A percentile compares a stretch with the other conserved stretches of the same genome.
Conservation (phyloP, 352 stramenopile genomes). For the Halophytophthora batemanensis region DNA sequence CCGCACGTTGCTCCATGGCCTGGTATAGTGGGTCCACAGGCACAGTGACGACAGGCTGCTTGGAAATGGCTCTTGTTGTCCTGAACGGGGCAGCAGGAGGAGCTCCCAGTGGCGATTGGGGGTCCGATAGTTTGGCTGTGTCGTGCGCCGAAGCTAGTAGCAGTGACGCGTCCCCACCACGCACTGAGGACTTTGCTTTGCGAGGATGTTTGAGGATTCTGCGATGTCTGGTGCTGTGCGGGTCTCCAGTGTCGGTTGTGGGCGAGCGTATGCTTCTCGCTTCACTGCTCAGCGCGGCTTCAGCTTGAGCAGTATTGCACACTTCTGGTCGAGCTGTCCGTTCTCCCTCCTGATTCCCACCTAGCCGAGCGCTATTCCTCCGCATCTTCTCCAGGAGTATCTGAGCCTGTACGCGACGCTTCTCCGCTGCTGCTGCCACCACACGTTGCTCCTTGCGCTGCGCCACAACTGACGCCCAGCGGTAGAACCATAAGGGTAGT, state of each 20-base stretch:
- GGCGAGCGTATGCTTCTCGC: too few species aligned
- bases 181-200: too few species aligned
- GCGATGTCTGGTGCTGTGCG: too few species aligned
- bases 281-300: too few species aligned
- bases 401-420: conserved; percentile 34
- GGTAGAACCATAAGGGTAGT: conserved; percentile 51
- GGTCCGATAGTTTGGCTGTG: background rate
- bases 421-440: conserved; percentile 19
- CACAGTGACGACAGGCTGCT: background rate
- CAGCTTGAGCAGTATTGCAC: background rate
- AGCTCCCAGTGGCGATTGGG: background rate
- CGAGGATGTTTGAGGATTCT: too few species aligned
- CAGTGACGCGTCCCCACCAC: too few species aligned
- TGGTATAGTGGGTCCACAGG: conserved; percentile 39
- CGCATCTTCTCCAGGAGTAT: conserved; percentile 37
- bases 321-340: background rate
- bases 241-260: too few species aligned
- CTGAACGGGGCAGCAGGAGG: background rate
- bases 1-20: conserved; percentile 52
- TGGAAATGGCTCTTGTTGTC: conserved; percentile 1
- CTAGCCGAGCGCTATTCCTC: conserved; percentile 3
- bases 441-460: conserved; percentile 28
- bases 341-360: background rate
- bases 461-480: conserved; percentile 27
- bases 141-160: background rate